Evolutionary conservation across 2,329 filamentous ascomycete genomes (phyloP).

Genomic region (Xylariaceae sp.): DNA sequence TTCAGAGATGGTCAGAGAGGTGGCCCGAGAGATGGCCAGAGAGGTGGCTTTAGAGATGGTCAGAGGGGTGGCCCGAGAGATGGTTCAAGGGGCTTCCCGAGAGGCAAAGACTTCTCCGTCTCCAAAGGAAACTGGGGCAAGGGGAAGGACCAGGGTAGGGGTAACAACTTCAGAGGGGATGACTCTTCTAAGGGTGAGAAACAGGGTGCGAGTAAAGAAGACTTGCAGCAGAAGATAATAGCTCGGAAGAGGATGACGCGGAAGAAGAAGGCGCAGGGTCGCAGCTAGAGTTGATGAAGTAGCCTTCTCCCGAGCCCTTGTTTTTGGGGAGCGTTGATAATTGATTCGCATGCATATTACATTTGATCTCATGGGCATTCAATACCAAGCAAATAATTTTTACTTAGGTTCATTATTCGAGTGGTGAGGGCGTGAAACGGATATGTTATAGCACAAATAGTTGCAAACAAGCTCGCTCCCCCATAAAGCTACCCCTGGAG

Average conservation of each 20-base stretch:
- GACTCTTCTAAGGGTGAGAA: slow-evolving; percentile 25
- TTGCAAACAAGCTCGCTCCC: too few species aligned
- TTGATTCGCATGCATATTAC: too few species aligned
- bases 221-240: slow-evolving; percentile 68
- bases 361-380: too few species aligned
- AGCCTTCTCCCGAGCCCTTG: background rate
- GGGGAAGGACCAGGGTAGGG: slow-evolving; percentile 9
- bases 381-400: too few species aligned
- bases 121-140: slow-evolving; percentile 28
- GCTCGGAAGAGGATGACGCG: slow-evolving; percentile 76
- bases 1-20: background rate
- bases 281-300: slow-evolving; percentile 25
- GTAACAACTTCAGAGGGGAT: background rate
- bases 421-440: too few species aligned
- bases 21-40: too few species aligned
- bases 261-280: slow-evolving; percentile 54
- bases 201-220: slow-evolving; percentile 32
- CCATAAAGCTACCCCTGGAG: too few species aligned
- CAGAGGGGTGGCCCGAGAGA: too few species aligned
- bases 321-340: too few species aligned
- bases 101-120: slow-evolving; percentile 33
- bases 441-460: too few species aligned
- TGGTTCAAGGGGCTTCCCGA: slow-evolving; percentile 10
- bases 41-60: too few species aligned
- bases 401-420: too few species aligned